A percentile compares a stretch with the other conserved stretches of the same genome.
Evolutionary conservation across 768 basidiomycete species (phyloP).

Genomic region (Tylopilus cervinicoccineus): DNA sequence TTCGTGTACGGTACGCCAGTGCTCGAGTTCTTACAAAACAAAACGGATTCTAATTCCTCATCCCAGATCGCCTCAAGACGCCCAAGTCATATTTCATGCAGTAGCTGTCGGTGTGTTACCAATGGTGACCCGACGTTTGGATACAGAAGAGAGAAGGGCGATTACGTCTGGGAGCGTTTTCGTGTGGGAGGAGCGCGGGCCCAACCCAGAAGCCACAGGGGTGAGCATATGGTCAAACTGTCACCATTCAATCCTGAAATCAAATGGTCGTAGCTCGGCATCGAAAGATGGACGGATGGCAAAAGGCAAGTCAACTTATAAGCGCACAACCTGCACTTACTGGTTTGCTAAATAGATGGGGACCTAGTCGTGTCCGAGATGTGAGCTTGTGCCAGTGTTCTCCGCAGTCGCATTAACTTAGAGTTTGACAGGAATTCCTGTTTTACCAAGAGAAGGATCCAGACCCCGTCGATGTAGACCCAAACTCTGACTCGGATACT

Average conservation of each 20-base stretch:
- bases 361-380: conserved; percentile 72
- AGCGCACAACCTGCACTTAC: neutral
- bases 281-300: conserved; percentile 81
- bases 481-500: conserved; percentile 47
- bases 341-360: conserved; percentile 47
- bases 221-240: conserved; percentile 36
- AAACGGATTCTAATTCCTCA: neutral
- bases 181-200: conserved; percentile 80
- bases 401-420: conserved; percentile 1
- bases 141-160: conserved; percentile 68
- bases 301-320: conserved; percentile 33
- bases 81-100: conserved; percentile 72
- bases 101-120: conserved; percentile 54
- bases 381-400: conserved; percentile 37
- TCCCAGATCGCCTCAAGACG: conserved; percentile 54
- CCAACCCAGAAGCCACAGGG: conserved; percentile 61
- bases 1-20: conserved; percentile 45
- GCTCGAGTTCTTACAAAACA: neutral
- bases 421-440: conserved; percentile 57
- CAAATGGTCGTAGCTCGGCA: conserved; percentile 49
- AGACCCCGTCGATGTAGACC: conserved; percentile 46
- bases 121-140: conserved; percentile 68
- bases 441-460: conserved; percentile 68
- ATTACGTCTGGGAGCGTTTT: conserved; percentile 73
- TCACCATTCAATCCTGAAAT: conserved; percentile 7